Conservation (phyloP, 2,329 filamentous ascomycete species). For the Fusarium pininemorale region DNA sequence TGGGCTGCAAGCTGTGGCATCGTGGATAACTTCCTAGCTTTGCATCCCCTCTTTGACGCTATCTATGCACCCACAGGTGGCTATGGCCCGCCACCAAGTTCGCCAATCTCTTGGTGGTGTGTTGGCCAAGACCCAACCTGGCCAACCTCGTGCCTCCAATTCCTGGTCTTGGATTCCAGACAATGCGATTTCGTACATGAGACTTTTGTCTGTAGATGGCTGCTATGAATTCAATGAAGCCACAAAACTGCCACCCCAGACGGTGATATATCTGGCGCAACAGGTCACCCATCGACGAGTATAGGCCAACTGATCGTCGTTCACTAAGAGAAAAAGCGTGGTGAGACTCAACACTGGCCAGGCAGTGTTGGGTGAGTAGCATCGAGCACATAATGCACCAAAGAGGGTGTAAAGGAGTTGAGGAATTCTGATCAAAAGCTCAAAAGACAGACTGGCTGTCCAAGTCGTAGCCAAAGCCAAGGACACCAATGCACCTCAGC, state of each 20-base stretch:
- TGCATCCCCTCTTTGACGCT: constrained; percentile 9
- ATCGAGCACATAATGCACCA: neutral
- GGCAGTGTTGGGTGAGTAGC: neutral
- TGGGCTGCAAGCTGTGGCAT: constrained; percentile 18
- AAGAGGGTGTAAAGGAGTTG: constrained; percentile 20
- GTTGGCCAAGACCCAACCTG: constrained; percentile 9
- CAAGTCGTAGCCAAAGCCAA: constrained; percentile 18
- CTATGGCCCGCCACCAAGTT: constrained; percentile 24
- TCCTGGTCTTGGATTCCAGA: neutral
- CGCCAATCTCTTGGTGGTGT: constrained; percentile 39
- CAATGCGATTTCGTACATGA: neutral
- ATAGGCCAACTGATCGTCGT: neutral
- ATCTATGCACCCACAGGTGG: constrained; percentile 24
- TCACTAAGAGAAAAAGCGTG: constrained; percentile 9
- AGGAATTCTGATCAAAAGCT: constrained; percentile 13
- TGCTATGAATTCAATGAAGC: neutral
- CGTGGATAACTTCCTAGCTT: constrained; percentile 9
- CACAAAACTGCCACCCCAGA: neutral
- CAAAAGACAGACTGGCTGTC: neutral
- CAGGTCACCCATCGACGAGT: neutral
- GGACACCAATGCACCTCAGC: constrained; percentile 31
- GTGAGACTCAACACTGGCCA: neutral
- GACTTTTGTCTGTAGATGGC: neutral
- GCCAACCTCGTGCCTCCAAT: neutral
- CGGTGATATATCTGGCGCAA: neutral